Conservation (phyloP, 306 rosid species). For the Malus orientalis region DNA sequence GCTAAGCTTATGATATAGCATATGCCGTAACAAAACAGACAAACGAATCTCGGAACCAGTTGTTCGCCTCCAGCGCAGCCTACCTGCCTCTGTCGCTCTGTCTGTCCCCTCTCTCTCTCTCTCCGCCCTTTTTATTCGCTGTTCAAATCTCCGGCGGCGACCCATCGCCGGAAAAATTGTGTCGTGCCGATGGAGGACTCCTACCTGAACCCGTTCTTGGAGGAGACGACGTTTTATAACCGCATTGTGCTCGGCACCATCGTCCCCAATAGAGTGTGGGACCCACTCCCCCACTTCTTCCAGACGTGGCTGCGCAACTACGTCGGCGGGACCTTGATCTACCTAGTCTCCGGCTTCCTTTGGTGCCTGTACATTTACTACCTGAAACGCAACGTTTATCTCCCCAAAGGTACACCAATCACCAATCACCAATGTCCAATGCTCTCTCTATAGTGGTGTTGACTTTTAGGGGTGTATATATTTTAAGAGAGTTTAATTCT, state of each 20-base stretch:
- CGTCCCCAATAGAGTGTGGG: constrained; percentile 41
- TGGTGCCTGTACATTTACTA: constrained; percentile 79
- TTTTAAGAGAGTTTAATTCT: no score
- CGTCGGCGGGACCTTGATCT: constrained; percentile 58
- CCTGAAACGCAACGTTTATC: constrained; percentile 57
- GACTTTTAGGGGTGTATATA: background rate
- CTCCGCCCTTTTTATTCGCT: background rate
- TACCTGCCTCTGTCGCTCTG: background rate
- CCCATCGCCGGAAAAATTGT: background rate
- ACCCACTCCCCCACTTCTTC: constrained; percentile 57
- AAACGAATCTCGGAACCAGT: background rate
- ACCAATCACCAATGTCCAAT: background rate
- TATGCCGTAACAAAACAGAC: background rate
- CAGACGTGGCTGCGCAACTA: constrained; percentile 86
- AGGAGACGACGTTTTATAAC: constrained; percentile 59
- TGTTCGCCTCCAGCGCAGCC: background rate
- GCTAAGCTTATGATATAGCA: background rate
- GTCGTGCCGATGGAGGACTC: background rate
- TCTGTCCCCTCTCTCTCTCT: background rate
- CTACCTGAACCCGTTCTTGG: constrained; percentile 42
- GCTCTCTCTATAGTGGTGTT: background rate
- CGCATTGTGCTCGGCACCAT: constrained; percentile 48
- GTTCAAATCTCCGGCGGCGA: background rate
- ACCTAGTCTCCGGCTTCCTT: constrained; percentile 55
- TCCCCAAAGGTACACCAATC: constrained; percentile 54